Evolutionary conservation across 1,284 basidiomycete species (phyloP).

Genomic region (Grifola frondosa): DNA sequence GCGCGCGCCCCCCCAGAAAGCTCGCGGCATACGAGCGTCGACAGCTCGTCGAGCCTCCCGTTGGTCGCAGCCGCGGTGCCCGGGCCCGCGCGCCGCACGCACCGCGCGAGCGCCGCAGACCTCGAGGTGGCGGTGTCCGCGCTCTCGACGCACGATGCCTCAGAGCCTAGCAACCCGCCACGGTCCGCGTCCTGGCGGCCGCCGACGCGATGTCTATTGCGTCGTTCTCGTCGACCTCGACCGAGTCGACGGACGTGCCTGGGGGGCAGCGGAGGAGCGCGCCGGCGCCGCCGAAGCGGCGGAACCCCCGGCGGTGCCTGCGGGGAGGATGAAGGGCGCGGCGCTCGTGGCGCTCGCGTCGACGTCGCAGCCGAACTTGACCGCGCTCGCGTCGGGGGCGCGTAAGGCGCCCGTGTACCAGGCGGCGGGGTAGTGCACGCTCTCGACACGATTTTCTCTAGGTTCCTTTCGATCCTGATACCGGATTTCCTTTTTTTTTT

Average conservation of each 20-base stretch:
- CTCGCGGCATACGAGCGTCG: conserved; percentile 41
- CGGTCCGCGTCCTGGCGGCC: no score
- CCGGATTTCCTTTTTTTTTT: no score
- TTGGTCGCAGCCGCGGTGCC: conserved; percentile 39
- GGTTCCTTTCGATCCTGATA: no score
- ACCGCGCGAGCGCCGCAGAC: conserved; percentile 36
- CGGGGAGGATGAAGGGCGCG: conserved; percentile 34
- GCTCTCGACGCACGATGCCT: no score
- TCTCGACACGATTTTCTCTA: no score
- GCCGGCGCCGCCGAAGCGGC: conserved; percentile 54
- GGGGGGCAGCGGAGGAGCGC: conserved; percentile 38
- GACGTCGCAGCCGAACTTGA: conserved; percentile 17
- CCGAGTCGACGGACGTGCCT: conserved; percentile 1
- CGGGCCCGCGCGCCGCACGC: conserved; percentile 23
- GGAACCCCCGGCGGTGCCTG: conserved; percentile 67
- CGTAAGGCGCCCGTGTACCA: conserved; percentile 10
- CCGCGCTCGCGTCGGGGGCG: conserved; percentile 7
- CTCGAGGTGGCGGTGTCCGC: conserved; percentile 28
- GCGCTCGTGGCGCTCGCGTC: conserved; percentile 13
- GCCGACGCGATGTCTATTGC: no score
- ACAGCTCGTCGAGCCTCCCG: conserved; percentile 51
- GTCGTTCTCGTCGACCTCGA: conserved; percentile 17
- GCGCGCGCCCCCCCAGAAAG: conserved; percentile 22
- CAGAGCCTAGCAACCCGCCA: no score
- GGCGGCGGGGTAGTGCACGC: no score